Percentiles rank a stretch among this genome's conserved stretches.
These are phyloP conservation scores for Anaeromyces robustus DNA, from an alignment of 192 early-diverging fungal species.

Conservation along the genomic window DNA sequence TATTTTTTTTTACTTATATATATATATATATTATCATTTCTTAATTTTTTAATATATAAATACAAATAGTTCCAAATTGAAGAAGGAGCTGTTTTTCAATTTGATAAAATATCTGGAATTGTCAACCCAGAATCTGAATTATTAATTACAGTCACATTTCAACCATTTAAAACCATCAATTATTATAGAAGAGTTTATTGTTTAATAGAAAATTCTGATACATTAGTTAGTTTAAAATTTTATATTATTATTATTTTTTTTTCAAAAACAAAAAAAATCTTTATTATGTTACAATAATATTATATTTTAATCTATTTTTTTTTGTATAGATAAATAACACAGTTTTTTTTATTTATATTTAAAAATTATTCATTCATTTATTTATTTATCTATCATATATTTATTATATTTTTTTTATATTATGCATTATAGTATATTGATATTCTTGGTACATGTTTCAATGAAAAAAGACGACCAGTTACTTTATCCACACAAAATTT, in stretches of 20 bases:
- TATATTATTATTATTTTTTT: neutral
- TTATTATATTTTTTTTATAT: neutral
- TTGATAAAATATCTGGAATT: constrained; percentile 32
- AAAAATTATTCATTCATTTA: no score
- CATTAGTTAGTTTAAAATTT: constrained; percentile 9
- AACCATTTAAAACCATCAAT: constrained; percentile 33
- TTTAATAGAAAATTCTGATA: constrained; percentile 35
- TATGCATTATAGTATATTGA: constrained; percentile 16
- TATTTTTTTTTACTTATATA: neutral
- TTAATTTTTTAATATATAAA: no score
- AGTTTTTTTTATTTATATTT: no score
- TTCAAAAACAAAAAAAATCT: no score
- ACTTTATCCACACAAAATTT: constrained; percentile 25
- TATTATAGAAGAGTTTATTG: constrained; percentile 39
- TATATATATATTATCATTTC: neutral
- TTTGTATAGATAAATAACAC: no score
- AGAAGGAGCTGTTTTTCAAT: constrained; percentile 11
- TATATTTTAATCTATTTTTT: no score
- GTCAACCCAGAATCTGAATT: constrained; percentile 29
- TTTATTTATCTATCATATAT: no score
- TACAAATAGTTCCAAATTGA: neutral
- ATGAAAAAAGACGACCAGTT: constrained; percentile 33
- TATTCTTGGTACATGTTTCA: constrained; percentile 34
- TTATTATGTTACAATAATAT: no score
- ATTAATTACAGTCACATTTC: constrained; percentile 28